Evolutionary conservation across 345 rosid genomes (phyloP).

Genomic region (Salix purpurea): DNA sequence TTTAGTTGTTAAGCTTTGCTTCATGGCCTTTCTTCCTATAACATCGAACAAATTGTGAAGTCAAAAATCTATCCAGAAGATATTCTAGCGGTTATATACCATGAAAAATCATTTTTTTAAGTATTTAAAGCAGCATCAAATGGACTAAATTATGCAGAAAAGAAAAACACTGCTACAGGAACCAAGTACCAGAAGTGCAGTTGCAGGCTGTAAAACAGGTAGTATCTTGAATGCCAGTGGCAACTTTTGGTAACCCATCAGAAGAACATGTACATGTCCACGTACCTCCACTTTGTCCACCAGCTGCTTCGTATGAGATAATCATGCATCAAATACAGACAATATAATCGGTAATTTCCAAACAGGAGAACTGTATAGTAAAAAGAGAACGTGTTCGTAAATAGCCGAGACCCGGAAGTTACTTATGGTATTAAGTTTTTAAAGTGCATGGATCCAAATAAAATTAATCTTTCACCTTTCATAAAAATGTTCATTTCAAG

Average conservation of each 20-base stretch:
- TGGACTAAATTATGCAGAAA: neutral
- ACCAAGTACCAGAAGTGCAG: constrained; percentile 70
- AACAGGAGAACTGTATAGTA: neutral
- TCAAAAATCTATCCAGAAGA: neutral
- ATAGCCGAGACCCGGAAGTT: neutral
- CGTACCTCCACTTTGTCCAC: constrained; percentile 33
- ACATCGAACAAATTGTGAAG: neutral
- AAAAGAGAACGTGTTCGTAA: neutral
- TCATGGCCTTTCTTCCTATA: neutral
- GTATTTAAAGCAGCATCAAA: neutral
- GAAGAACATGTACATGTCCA: constrained; percentile 75
- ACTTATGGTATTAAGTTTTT: neutral
- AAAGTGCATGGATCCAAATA: neutral
- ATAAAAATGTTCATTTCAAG: neutral
- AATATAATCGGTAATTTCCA: neutral
- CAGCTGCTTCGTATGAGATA: constrained; percentile 30
- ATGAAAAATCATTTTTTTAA: neutral
- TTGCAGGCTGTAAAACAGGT: constrained; percentile 82
- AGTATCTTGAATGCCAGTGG: constrained; percentile 33
- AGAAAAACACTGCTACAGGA: neutral
- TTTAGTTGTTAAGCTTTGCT: neutral
- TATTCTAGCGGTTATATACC: neutral
- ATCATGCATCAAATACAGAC: neutral
- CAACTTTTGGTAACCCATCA: constrained; percentile 69
- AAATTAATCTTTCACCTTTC: neutral